Evolutionary conservation across 345 rosid species (phyloP).

Genomic region (Linum lewisii): DNA sequence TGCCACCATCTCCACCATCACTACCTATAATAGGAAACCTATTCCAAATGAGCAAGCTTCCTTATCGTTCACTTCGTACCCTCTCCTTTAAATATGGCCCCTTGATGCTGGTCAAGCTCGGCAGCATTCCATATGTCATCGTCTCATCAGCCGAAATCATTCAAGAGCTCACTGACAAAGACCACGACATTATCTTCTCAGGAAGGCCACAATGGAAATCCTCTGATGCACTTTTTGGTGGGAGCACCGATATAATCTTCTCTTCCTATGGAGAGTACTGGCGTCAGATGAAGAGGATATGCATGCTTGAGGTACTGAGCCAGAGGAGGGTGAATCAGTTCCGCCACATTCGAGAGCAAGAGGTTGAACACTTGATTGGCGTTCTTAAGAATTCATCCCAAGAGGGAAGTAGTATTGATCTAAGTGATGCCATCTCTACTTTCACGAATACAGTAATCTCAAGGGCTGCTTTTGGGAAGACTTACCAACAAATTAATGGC

Average conservation of each 20-base stretch:
- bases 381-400: not conserved
- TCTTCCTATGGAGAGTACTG: constrained; percentile 13
- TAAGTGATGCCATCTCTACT: not conserved
- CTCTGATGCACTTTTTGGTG: constrained; percentile 5
- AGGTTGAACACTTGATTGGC: constrained; percentile 1
- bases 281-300: constrained; percentile 14
- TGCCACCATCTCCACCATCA: not conserved
- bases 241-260: constrained; percentile 9
- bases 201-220: not conserved
- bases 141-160: not conserved
- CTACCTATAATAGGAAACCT: not conserved
- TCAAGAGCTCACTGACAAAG: not conserved
- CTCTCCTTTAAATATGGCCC: not conserved
- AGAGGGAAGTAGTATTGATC: not conserved
- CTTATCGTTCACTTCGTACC: not conserved
- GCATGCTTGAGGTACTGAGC: constrained; percentile 17
- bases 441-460: constrained; percentile 3
- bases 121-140: not conserved
- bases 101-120: not conserved
- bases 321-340: constrained; percentile 12
- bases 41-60: not conserved
- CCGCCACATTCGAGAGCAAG: constrained; percentile 9
- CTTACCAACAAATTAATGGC: not conserved
- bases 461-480: constrained; percentile 7
- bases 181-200: not conserved